A percentile compares a stretch with the other conserved stretches of the same genome.
These are phyloP conservation scores for Podila epicladia DNA, from an alignment of 192 early-diverging fungal species.

Conservation along the genomic window DNA sequence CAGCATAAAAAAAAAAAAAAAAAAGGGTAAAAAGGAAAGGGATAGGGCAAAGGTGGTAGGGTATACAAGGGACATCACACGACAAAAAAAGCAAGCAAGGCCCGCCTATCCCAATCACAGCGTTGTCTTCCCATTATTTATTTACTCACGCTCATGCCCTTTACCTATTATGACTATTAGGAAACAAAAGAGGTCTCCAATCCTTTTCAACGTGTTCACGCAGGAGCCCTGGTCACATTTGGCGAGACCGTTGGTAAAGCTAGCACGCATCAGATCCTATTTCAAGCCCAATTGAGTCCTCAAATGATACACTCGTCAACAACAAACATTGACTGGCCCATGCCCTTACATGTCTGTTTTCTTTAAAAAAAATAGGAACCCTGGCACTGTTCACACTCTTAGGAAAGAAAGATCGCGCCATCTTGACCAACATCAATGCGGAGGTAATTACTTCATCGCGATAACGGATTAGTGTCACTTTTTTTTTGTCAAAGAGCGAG, in stretches of 20 bases:
- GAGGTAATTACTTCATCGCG: slow-evolving; percentile 50
- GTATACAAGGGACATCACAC: slow-evolving; percentile 3
- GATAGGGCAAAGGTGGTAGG: neutral
- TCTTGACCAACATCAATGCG: slow-evolving; percentile 54
- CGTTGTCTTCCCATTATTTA: neutral
- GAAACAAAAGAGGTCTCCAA: slow-evolving; percentile 59
- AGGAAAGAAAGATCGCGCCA: slow-evolving; percentile 56
- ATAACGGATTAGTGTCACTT: neutral
- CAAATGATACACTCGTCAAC: neutral
- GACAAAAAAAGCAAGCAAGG: neutral
- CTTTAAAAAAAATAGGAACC: slow-evolving; percentile 27
- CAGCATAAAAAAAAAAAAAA: neutral
- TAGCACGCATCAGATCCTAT: neutral
- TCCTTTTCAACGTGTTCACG: slow-evolving; percentile 61
- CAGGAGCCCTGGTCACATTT: slow-evolving; percentile 61
- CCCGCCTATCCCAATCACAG: neutral
- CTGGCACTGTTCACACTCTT: slow-evolving; percentile 57
- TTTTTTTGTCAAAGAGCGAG: neutral
- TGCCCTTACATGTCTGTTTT: neutral
- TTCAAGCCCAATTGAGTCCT: neutral
- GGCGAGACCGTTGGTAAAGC: slow-evolving; percentile 52
- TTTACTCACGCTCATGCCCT: neutral
- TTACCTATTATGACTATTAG: slow-evolving; percentile 28
- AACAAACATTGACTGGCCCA: neutral
- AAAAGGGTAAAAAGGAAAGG: neutral